Evolutionary conservation across 306 rosid species (phyloP).

Genomic region (Casuarina glauca): DNA sequence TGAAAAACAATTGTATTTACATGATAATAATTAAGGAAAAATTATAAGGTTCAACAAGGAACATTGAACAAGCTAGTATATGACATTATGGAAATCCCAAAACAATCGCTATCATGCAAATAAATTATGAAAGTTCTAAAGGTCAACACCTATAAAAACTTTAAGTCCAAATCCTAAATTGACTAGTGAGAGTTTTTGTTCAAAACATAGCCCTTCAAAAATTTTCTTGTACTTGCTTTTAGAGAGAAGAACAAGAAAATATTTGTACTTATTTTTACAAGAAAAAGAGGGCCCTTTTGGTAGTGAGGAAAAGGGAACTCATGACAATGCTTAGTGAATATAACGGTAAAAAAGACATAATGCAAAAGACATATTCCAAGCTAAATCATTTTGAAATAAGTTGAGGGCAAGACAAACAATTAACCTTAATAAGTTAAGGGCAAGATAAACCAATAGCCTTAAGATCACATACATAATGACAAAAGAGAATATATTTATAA

Average conservation of each 20-base stretch:
- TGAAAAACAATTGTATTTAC: not conserved
- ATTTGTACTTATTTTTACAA: not conserved
- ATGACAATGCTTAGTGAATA: not conserved
- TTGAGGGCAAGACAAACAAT: not conserved
- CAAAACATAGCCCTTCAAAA: no score
- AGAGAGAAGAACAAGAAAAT: not conserved
- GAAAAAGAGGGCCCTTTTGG: not conserved
- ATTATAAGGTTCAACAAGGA: not conserved
- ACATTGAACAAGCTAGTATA: not conserved
- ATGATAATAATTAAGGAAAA: not conserved
- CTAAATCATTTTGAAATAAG: no score
- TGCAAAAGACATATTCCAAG: not conserved
- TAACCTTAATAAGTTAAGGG: no score
- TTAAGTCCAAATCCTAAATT: not conserved
- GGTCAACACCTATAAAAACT: no score
- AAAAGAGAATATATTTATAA: conserved; percentile 24
- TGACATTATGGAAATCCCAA: not conserved
- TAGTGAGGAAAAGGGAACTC: not conserved
- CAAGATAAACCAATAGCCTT: conserved; percentile 9
- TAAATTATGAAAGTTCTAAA: no score
- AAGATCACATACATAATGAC: not conserved
- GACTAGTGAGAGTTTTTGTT: not conserved
- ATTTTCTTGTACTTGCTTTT: no score
- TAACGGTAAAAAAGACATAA: no score
- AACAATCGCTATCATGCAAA: not conserved